Conservation (phyloP, 768 basidiomycete genomes). For the Rhodotorula kratochvilovae region DNA sequence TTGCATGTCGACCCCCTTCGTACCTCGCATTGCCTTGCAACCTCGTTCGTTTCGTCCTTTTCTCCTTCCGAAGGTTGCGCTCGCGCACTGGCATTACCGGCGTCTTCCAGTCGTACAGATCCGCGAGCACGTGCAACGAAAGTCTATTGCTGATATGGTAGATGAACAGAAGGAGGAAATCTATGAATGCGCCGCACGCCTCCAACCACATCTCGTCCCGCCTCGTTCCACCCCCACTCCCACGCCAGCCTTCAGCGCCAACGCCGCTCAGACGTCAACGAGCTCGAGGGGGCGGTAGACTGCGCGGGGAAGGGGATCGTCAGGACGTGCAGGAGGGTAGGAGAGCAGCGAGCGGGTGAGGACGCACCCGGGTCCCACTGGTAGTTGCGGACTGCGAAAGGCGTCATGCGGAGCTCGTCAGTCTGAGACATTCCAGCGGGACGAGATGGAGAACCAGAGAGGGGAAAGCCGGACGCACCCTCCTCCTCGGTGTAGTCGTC, state of each 20-base stretch:
- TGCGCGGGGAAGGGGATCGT: not conserved
- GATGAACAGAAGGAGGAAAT: too few relatives aligned
- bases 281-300: conserved; percentile 37
- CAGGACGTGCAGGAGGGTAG: too few relatives aligned
- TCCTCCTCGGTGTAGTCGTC: conserved; percentile 57
- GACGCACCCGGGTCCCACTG: conserved; percentile 39
- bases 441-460: not conserved
- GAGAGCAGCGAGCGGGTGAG: not conserved
- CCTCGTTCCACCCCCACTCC: too few relatives aligned
- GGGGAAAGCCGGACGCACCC: conserved; percentile 21
- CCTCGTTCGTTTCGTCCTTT: not conserved
- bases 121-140: too few relatives aligned
- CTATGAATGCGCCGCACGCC: too few relatives aligned
- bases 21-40: not conserved
- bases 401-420: too few relatives aligned
- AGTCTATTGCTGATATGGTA: too few relatives aligned
- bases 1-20: not conserved
- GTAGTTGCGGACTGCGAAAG: conserved; percentile 1
- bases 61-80: not conserved
- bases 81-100: too few relatives aligned
- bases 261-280: conserved; percentile 7
- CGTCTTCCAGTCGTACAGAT: too few relatives aligned
- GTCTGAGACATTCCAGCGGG: not conserved
- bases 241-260: too few relatives aligned
- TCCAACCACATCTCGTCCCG: too few relatives aligned